A percentile compares a stretch with the other conserved stretches of the same genome.
phyloP scores from a whole-genome alignment of 2,329 filamentous ascomycete species.

The Exophiala lecanii-corni region DNA sequence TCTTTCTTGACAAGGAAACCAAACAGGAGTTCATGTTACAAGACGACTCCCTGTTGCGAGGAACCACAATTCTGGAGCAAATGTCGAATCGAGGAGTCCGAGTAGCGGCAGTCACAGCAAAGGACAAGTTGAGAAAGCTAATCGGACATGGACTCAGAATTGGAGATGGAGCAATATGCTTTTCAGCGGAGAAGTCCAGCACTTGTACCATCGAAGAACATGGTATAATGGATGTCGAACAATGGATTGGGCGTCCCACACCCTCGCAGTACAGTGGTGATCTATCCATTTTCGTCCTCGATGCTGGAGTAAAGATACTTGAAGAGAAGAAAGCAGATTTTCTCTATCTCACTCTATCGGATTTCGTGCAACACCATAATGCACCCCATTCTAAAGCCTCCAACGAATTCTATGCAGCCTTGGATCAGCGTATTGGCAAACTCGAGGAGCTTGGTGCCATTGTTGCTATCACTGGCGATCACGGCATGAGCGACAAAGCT shows the following conservation, averaged over 20 bases:
- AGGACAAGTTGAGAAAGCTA: conserved; percentile 43
- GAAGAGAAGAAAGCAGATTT: conserved; percentile 38
- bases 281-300: conserved; percentile 42
- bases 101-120: conserved; percentile 42
- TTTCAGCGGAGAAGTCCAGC: conserved; percentile 35
- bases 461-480: conserved; percentile 41
- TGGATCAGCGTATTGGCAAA: conserved; percentile 15
- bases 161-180: conserved; percentile 33
- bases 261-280: conserved; percentile 42
- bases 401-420: conserved; percentile 36
- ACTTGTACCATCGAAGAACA: conserved; percentile 32
- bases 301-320: conserved; percentile 41
- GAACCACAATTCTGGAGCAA: conserved; percentile 40
- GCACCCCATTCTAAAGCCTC: conserved; percentile 35
- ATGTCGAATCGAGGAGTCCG: conserved; percentile 38
- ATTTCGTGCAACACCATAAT: conserved; percentile 44
- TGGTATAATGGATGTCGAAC: conserved; percentile 34
- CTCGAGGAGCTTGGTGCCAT: conserved; percentile 34
- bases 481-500: conserved; percentile 42
- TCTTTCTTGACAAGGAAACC: conserved; percentile 39
- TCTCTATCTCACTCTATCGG: conserved; percentile 43
- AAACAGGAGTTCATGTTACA: conserved; percentile 39
- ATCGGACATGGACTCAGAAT: conserved; percentile 34
- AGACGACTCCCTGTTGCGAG: conserved; percentile 39
- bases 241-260: conserved; percentile 35